These are phyloP conservation scores for Fistulifera solaris DNA, from an alignment of 108 stramenopile species.

Conservation along the genomic window DNA sequence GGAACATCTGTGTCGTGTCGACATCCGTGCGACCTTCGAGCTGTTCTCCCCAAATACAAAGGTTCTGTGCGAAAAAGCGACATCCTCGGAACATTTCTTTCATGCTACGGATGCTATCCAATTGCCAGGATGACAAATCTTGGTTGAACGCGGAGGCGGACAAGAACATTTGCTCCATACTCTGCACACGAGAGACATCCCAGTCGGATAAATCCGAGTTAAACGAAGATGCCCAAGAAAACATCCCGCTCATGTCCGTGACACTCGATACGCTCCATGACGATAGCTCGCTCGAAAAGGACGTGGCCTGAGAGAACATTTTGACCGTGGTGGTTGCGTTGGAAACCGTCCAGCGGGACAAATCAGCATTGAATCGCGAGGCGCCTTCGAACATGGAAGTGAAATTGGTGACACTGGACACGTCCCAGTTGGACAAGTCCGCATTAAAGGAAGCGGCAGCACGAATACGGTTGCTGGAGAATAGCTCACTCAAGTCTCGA, in stretches of 20 bases:
- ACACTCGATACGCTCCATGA: background rate
- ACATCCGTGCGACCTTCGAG: too few species aligned
- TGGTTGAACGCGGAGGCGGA: conserved; percentile 20
- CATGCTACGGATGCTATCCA: background rate
- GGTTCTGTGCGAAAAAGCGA: conserved; percentile 5
- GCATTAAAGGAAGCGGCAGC: conserved; percentile 21
- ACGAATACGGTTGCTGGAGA: conserved; percentile 10
- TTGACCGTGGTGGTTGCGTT: conserved; percentile 20
- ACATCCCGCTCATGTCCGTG: conserved; percentile 3
- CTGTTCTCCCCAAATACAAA: background rate
- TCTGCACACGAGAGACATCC: conserved; percentile 4
- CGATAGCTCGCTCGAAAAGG: too few species aligned
- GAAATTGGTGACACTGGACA: conserved; percentile 9
- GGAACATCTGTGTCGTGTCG: too few species aligned
- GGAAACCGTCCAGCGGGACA: conserved; percentile 21
- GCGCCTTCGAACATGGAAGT: conserved; percentile 19
- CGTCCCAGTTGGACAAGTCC: conserved; percentile 9
- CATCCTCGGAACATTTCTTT: conserved; percentile 20
- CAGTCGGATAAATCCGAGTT: background rate
- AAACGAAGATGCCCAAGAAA: background rate
- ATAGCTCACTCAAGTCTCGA: too few species aligned
- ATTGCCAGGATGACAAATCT: conserved; percentile 14
- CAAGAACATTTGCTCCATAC: conserved; percentile 14
- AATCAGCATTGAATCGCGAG: conserved; percentile 17
- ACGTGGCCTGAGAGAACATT: conserved; percentile 21